Evolutionary conservation across 2,329 filamentous ascomycete species (phyloP).

Genomic region (Scedosporium boydii): DNA sequence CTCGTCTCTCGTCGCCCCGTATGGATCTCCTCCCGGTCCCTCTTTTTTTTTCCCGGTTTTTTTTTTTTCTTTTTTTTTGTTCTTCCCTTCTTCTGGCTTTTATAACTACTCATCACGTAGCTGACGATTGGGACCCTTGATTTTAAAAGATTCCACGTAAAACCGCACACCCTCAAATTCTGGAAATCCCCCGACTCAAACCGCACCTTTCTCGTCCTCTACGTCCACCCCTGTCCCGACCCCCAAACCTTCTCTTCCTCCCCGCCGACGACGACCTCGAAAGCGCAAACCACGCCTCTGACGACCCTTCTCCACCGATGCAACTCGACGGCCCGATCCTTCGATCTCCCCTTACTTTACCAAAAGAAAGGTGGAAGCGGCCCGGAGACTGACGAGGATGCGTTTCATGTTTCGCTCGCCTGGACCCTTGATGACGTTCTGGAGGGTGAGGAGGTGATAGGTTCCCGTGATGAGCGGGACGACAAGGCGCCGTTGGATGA

Average conservation of each 20-base stretch:
- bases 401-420: slow-evolving; percentile 83
- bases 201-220: slow-evolving; percentile 79
- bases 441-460: slow-evolving; percentile 24
- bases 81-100: background rate
- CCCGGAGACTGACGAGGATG: slow-evolving; percentile 22
- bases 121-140: background rate
- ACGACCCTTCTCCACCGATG: slow-evolving; percentile 54
- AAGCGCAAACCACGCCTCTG: slow-evolving; percentile 37
- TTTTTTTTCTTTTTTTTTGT: background rate
- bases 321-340: slow-evolving; percentile 51
- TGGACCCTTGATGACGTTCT: slow-evolving; percentile 57
- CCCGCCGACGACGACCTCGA: background rate
- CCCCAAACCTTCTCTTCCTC: background rate
- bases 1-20: background rate
- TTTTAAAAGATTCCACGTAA: slow-evolving; percentile 25
- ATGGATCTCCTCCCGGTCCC: background rate
- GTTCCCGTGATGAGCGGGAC: slow-evolving; percentile 14
- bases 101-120: too few relatives aligned
- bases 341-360: slow-evolving; percentile 66
- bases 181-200: slow-evolving; percentile 45
- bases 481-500: slow-evolving; percentile 12
- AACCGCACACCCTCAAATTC: slow-evolving; percentile 32
- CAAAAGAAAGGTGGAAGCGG: slow-evolving; percentile 15
- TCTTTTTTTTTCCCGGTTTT: background rate
- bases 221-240: slow-evolving; percentile 30